Conservation (phyloP, 805 yeast species). For the Cyberlindnera xylosilytica region DNA sequence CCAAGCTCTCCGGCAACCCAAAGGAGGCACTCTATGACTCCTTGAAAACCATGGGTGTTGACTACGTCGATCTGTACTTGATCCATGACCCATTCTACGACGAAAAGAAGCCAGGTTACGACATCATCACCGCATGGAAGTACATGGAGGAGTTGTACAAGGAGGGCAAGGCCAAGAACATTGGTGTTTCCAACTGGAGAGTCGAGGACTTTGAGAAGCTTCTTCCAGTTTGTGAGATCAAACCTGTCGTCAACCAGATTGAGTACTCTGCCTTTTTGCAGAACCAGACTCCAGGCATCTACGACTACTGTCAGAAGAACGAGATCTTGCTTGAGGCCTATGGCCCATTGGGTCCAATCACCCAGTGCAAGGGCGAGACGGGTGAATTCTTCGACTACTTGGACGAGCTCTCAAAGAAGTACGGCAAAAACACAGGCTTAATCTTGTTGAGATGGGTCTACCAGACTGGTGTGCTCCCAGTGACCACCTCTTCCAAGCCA, state of each 20-base stretch:
- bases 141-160: constrained; percentile 45
- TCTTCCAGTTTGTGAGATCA: constrained; percentile 34
- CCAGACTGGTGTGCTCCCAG: constrained; percentile 62
- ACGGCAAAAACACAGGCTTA: constrained; percentile 57
- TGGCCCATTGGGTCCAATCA: constrained; percentile 63
- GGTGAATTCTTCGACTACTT: constrained; percentile 38
- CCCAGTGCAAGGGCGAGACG: constrained; percentile 42
- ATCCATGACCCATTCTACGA: constrained; percentile 43
- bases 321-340: constrained; percentile 60
- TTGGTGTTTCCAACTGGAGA: constrained; percentile 62
- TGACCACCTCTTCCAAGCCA: constrained; percentile 65
- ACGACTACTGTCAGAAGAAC: constrained; percentile 46
- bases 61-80: constrained; percentile 51
- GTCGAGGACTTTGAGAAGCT: constrained; percentile 43
- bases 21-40: constrained; percentile 37
- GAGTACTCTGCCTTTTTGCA: constrained; percentile 66
- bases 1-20: constrained; percentile 35
- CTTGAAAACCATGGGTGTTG: constrained; percentile 37
- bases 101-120: constrained; percentile 33
- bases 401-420: constrained; percentile 49
- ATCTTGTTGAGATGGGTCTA: constrained; percentile 69
- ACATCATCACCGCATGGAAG: constrained; percentile 50
- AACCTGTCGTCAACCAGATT: constrained; percentile 61
- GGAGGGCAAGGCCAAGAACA: constrained; percentile 51
- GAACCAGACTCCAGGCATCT: constrained; percentile 60